Evolutionary conservation across 192 early-diverging fungal genomes (phyloP).

Genomic region (Entomortierella beljakovae): DNA sequence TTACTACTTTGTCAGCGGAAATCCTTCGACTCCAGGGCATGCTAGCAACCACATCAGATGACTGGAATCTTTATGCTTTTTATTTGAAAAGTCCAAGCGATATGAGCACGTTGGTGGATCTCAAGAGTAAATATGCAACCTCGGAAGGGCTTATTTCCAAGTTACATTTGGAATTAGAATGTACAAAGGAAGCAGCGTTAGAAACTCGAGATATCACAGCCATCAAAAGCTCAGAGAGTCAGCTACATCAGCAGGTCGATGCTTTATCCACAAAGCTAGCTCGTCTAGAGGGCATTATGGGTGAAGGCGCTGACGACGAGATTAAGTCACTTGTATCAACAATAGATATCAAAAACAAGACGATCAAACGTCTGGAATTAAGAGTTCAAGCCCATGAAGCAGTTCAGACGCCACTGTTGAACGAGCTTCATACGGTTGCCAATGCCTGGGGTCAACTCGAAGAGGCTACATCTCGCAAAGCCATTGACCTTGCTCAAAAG

Average conservation of each 20-base stretch:
- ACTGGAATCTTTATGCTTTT: slow-evolving; percentile 62
- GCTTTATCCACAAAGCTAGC: slow-evolving; percentile 46
- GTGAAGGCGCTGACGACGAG: slow-evolving; percentile 36
- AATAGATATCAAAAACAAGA: slow-evolving; percentile 60
- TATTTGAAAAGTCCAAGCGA: slow-evolving; percentile 57
- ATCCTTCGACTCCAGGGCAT: slow-evolving; percentile 67
- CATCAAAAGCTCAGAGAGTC: slow-evolving; percentile 39
- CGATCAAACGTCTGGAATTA: slow-evolving; percentile 66
- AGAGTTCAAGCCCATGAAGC: slow-evolving; percentile 60
- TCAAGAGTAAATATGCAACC: slow-evolving; percentile 59
- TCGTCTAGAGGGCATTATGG: slow-evolving; percentile 39
- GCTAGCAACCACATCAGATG: slow-evolving; percentile 61
- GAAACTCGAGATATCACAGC: slow-evolving; percentile 15
- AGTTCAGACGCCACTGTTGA: slow-evolving; percentile 60
- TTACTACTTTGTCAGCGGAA: slow-evolving; percentile 66
- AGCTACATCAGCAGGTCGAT: slow-evolving; percentile 59
- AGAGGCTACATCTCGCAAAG: slow-evolving; percentile 84
- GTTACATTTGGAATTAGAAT: slow-evolving; percentile 23
- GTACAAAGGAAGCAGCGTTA: slow-evolving; percentile 17
- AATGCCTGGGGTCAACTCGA: slow-evolving; percentile 83
- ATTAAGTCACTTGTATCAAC: slow-evolving; percentile 33
- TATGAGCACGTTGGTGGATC: slow-evolving; percentile 58
- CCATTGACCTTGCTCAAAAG: slow-evolving; percentile 79
- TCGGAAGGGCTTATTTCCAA: slow-evolving; percentile 48
- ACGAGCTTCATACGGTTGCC: slow-evolving; percentile 75